These are phyloP conservation scores for Rhizopus arrhizus DNA, from an alignment of 371 early-diverging fungal species.

Conservation along the genomic window DNA sequence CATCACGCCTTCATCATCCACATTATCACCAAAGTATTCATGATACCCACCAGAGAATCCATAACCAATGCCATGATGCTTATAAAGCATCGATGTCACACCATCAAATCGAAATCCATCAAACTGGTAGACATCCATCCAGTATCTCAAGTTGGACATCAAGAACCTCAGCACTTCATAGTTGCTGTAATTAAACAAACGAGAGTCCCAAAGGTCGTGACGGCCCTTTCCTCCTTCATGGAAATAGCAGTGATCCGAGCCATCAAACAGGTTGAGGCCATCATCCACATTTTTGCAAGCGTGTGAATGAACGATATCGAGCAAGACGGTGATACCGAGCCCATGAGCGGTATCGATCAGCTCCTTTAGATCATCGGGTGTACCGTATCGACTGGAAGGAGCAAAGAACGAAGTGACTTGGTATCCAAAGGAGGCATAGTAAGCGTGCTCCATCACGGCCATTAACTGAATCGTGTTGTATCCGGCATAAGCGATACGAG, in stretches of 20 bases:
- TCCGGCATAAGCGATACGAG: constrained; percentile 84
- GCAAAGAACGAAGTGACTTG: constrained; percentile 97
- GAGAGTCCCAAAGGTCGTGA: constrained; percentile 93
- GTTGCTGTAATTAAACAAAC: constrained; percentile 91
- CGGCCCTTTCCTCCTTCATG: constrained; percentile 85
- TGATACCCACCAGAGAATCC: constrained; percentile 93
- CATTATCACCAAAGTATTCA: constrained; percentile 88
- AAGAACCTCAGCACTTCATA: constrained; percentile 91
- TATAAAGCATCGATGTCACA: constrained; percentile 94
- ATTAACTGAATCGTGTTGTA: constrained; percentile 96
- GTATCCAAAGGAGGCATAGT: constrained; percentile 97
- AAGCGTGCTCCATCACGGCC: constrained; percentile 99
- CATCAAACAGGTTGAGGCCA: constrained; percentile 94
- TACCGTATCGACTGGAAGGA: constrained; percentile 87
- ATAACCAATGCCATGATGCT: constrained; percentile 92
- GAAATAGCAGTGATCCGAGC: constrained; percentile 94
- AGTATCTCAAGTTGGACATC: constrained; percentile 91
- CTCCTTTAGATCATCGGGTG: constrained; percentile 87
- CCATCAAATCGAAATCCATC: constrained; percentile 99
- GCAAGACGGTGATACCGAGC: constrained; percentile 83
- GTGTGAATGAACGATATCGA: constrained; percentile 97
- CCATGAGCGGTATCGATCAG: constrained; percentile 93
- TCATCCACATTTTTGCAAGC: constrained; percentile 93
- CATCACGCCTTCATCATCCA: constrained; percentile 85
- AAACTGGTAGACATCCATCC: constrained; percentile 86